Evolutionary conservation across 2,329 filamentous ascomycete species (phyloP).

Genomic region (Raffaelea albimanens): DNA sequence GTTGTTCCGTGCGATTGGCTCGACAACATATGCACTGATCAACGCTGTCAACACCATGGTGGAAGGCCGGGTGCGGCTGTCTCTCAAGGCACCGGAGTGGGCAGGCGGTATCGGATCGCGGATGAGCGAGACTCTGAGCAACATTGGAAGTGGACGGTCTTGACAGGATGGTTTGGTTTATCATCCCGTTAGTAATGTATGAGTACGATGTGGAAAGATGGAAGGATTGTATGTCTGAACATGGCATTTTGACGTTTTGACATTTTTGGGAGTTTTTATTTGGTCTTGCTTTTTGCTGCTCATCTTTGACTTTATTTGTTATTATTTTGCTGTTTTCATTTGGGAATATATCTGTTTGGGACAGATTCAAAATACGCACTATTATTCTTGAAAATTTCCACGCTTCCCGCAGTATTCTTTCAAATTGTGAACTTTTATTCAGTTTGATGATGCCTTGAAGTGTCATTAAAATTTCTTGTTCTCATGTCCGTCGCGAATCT

Average conservation of each 20-base stretch:
- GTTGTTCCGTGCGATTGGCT: conserved; percentile 78
- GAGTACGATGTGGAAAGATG: too few relatives aligned
- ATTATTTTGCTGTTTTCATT: background rate
- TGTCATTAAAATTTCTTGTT: background rate
- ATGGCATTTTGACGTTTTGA: background rate
- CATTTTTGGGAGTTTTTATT: background rate
- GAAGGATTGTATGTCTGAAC: too few relatives aligned
- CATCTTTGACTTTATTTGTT: background rate
- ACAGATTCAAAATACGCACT: too few relatives aligned
- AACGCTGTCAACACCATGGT: conserved; percentile 77
- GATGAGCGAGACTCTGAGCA: conserved; percentile 39
- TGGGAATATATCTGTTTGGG: background rate
- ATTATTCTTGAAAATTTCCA: too few relatives aligned
- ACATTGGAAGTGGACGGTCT: conserved; percentile 31
- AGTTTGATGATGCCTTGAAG: too few relatives aligned
- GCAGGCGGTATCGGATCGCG: conserved; percentile 30
- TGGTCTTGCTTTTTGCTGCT: background rate
- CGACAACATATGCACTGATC: conserved; percentile 71
- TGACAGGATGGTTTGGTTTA: background rate
- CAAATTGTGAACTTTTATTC: too few relatives aligned
- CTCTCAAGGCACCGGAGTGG: conserved; percentile 44
- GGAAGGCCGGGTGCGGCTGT: conserved; percentile 66
- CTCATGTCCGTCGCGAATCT: background rate
- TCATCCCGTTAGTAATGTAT: too few relatives aligned
- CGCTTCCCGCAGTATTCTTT: too few relatives aligned